Evolutionary conservation across 228 moss, liverwort and hornwort species (phyloP), one percentile per base, ranked within the genome.

Genomic region (Sphagnum fallax): DNA sequence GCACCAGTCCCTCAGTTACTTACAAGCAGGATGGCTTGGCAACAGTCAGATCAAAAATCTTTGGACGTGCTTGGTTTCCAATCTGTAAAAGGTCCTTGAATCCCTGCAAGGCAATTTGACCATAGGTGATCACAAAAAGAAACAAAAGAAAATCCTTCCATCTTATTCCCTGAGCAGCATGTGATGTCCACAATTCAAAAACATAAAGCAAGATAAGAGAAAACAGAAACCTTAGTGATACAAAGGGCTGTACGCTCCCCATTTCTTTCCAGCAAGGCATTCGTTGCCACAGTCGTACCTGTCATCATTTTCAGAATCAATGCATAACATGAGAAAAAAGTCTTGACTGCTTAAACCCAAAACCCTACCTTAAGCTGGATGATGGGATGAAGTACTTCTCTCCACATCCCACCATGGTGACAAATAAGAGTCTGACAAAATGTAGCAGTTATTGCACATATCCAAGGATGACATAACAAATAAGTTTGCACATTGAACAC

Each of bases 201-300:
- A 12, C 64, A 64, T 6, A 64, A 8, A 55, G 55, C 4, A 55
- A 55, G 55, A 1, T 55, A n/a, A 48, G 16, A 60, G 60, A 18
- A 50, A n/a, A 8, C 4, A 59, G 67, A 52, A 49, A 84, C 84
- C 77, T 88, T 83, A 6, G 97, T 97, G 51, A 93, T 90, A 75
- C 88, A 90, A 18, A 98, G 87, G 16, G 98, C 98, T 47, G 93
- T 98, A 12, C 92, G 90, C 77, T 98, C 90, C 65, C 98, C 98
- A 60, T 85, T 92, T 49, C 98, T 83, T 63, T 98, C 98, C 48
- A 98, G 79, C 50, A 98, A 65, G 51, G 98, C 98, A 82, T 98
- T 98, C 68, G 98, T 98, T 58, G 98, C 93, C 62, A 98, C 98
- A 4, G 98, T 98, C 50, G 93, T 98, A 51, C 85, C 85, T 85